Base-by-base conservation (phyloP, 1,284 basidiomycete species). In the Fomitopsis palustris region DNA sequence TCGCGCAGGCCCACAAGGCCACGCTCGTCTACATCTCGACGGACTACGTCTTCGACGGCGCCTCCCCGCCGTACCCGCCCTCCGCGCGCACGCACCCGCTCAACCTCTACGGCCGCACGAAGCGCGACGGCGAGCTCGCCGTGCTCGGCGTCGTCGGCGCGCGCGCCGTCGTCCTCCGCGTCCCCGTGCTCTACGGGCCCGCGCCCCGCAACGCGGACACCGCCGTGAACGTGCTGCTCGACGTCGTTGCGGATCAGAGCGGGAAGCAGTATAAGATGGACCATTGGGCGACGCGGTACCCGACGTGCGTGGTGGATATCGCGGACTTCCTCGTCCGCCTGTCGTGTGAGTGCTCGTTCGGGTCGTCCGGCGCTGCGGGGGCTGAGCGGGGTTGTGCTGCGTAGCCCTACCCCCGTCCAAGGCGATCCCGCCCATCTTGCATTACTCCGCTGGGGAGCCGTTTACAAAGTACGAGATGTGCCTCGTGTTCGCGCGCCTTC, bases 401-500 rank as follows among this genome's bases (percentile, higher is more conserved):
- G 25, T 42, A 75, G 74, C 60, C 2, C 62, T 72, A 2, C 73
- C 73, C 7, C 31, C 64, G 14, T 59, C 63, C n/a, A 63, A 61
- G 33, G 55, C 61, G 52, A 76, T 91, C 33, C 89, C 89, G 0
- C 77, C 79, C 0, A 85, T 94, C 58, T 58, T 94, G 9, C 92
- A 94, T 69, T 94, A 89, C 70, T 90, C 90, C 12, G 82, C 81
- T 0, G 77, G 80, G 10, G 88, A 92, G 69, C 84, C 87, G 7
- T 87, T 87, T 71, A 94, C 92, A 3, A 95, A 95, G 74, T 93
- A 92, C 71, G 88, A 88, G 65, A 94, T 95, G 61, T 91, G 89
- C 70, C 77, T 90, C 29, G 75, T 90, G 47, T 91, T 93, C 64
- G 82, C 88, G 9, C 80, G 80, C 62, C 80, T 92, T 43, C 80